These are phyloP conservation scores for Myxozyma neotropica DNA, from an alignment of 805 yeast genomes.

Conservation along the genomic window DNA sequence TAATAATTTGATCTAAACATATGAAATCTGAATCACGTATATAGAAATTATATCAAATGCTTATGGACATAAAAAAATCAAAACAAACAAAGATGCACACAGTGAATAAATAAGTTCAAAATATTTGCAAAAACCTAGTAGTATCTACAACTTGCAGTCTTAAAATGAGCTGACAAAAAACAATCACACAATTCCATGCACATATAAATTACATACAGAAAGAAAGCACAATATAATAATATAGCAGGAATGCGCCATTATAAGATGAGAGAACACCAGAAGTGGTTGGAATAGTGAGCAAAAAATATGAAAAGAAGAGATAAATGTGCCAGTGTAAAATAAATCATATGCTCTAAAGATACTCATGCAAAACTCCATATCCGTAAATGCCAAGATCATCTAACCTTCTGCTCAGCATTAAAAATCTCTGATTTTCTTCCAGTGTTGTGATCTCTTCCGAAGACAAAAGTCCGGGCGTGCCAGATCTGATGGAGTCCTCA, in stretches of 20 bases:
- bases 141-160: not conserved
- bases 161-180: not conserved
- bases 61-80: not conserved
- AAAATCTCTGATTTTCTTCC: constrained; percentile 20
- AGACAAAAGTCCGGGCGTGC: not conserved
- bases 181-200: not conserved
- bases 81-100: too few species aligned
- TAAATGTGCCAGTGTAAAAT: not conserved
- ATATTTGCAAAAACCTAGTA: not conserved
- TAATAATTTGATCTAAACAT: too few species aligned
- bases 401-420: constrained; percentile 16
- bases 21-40: too few species aligned
- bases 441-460: constrained; percentile 9
- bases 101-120: too few species aligned
- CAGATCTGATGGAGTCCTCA: not conserved
- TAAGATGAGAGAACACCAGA: not conserved
- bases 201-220: too few species aligned
- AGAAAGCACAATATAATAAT: not conserved
- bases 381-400: constrained; percentile 28
- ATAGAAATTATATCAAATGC: too few species aligned
- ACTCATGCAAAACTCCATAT: constrained; percentile 17
- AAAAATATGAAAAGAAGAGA: not conserved
- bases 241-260: too few species aligned
- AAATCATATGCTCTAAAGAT: not conserved
- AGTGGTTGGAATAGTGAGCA: not conserved